Base-by-base conservation (phyloP, 768 basidiomycete genomes). In the Infundibulicybe gibba region DNA sequence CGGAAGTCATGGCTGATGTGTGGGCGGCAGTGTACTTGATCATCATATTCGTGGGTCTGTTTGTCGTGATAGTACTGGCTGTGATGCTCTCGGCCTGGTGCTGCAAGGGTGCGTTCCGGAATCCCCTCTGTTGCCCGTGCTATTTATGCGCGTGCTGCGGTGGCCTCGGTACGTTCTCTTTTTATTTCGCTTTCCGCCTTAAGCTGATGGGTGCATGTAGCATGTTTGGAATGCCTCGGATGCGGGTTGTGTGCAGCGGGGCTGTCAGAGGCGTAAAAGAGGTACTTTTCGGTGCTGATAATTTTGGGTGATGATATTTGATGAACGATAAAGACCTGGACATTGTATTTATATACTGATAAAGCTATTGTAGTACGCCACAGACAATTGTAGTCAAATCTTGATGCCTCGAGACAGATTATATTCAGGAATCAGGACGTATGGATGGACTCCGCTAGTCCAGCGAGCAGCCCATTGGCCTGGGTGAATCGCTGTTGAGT, bases 61-160 rank as follows among this genome's bases (percentile, higher is more conserved):
- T 79, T 33, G 60, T 85, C 0, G 77, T 83, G 1, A 25, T 85
- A 5, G 56, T 82, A 6, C 68, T 77, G 1, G 82, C 51, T 0
- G 60, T 86, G 43, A 78, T 80, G 70, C 71, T 85, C 14, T 78
- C 76, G 50, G 79, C 73, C 15, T 86, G 84, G 76, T 86, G 83
- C 52, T 86, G 84, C 62, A 66, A 62, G 68, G 78, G 83, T 72
- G 59, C 76, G 0, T 85, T 83, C 54, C 55, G 78, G 49, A 86
- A 86, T 48, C 83, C 83, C 2, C 64, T 75, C 0, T 85, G 82
- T 53, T 84, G 81, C 53, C 84, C 84, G 1, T 85, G 84, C 55
- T 87, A 87, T 59, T 68, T 85, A 6, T 86, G 84, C 51, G 84
- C 84, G 3, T 85, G 81, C 59, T 85, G 83, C 47, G 83, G 84